Base-by-base conservation (phyloP, 2,329 filamentous ascomycete genomes). In the Trichoderma harzianum region DNA sequence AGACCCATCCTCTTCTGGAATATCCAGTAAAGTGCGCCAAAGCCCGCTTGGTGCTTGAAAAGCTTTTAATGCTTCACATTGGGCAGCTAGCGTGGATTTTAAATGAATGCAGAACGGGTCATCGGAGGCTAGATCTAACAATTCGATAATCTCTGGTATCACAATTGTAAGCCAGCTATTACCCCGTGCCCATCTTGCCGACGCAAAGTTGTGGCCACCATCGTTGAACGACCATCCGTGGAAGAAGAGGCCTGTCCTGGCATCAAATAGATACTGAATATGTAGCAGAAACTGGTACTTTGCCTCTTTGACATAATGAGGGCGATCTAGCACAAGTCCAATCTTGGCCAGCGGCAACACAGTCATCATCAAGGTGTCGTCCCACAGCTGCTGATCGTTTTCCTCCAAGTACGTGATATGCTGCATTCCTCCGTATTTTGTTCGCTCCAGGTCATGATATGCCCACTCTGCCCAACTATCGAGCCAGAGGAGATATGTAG, bases 381-480 rank as follows among this genome's bases (percentile, higher is more conserved):
- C 66, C 66, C 66, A 69, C 28, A 69, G 21, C 14, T 69, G 66
- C 39, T 69, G 66, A 1, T 61, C 66, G 7, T 69, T 69, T n/a
- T 69, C 66, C 10, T 69, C 66, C 66, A 69, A n/a, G 28, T 69
- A 69, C 34, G 66, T 69, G 51, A 69, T 43, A 11, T 69, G 66
- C 21, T 69, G 66, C 66, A 69, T 69, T n/a, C 66, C 66, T 61
- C 66, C 66, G 18, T 34, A 69, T 43, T 69, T 69, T 18, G 66
- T 69, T 47, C 66, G 36, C 24, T 69, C 39, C 36, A 69, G 32
- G 55, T 69, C 66, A 32, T 61, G 66, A 26, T 69, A 69, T 26
- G 66, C 66, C 66, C 66, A 69, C 28, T 69, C 66, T 2, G 55
- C 66, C 66, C 66, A 69, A n/a, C 66, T 69, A 16, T 69, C 66